Percentiles rank a stretch among this genome's conserved stretches.
Evolutionary conservation across 2,329 filamentous ascomycete genomes (phyloP).

Genomic region (Leptographium procerum): DNA sequence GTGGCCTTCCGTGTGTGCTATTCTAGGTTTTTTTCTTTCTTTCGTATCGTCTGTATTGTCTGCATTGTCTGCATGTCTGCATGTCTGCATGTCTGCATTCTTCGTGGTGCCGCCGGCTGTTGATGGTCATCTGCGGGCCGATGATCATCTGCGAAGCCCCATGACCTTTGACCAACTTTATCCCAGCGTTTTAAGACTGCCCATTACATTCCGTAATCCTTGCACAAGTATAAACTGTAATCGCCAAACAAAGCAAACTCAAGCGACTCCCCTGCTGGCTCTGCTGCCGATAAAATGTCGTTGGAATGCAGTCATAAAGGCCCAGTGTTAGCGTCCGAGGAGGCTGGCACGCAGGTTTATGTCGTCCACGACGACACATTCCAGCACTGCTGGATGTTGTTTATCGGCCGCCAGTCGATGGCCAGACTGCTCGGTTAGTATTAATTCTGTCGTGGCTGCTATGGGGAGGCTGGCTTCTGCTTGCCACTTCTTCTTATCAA

Average conservation of each 20-base stretch:
- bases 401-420: neutral
- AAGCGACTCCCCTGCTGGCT: neutral
- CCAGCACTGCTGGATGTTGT: constrained; percentile 7
- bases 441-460: neutral
- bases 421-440: neutral
- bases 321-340: neutral
- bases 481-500: neutral
- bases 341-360: constrained; percentile 2
- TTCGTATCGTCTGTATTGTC: too few species aligned
- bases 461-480: neutral
- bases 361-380: constrained; percentile 19
- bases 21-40: too few species aligned
- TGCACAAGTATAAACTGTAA: too few species aligned
- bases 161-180: too few species aligned
- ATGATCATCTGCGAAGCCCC: neutral
- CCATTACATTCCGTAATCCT: neutral
- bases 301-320: neutral
- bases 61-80: too few species aligned
- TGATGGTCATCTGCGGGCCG: neutral
- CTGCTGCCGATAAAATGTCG: neutral
- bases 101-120: neutral
- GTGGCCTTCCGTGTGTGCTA: neutral
- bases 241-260: too few species aligned
- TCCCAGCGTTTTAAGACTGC: neutral
- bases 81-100: neutral